These are phyloP conservation scores for Exophiala viscosa DNA, from an alignment of 2,329 filamentous ascomycete genomes.

Conservation along the genomic window DNA sequence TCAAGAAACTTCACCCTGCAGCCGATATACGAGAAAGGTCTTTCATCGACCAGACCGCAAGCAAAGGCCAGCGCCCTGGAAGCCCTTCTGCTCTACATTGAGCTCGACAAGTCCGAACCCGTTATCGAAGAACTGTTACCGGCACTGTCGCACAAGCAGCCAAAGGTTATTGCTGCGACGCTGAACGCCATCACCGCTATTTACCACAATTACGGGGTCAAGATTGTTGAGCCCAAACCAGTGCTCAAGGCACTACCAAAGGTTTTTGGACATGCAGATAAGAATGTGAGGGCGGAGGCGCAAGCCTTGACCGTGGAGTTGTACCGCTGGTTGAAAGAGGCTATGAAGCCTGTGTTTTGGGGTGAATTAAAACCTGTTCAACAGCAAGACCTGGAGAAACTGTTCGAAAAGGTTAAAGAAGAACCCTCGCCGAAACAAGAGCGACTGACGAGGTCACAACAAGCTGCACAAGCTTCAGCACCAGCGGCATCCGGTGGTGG, in stretches of 20 bases:
- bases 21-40: constrained; percentile 84
- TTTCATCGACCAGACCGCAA: constrained; percentile 79
- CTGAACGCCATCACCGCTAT: constrained; percentile 75
- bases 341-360: constrained; percentile 99
- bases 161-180: constrained; percentile 77
- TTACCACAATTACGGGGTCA: constrained; percentile 92
- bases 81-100: constrained; percentile 80
- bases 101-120: constrained; percentile 79
- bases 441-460: constrained; percentile 79
- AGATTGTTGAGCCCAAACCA: constrained; percentile 87
- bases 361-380: constrained; percentile 91
- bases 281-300: constrained; percentile 92
- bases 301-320: constrained; percentile 89
- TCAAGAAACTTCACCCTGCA: constrained; percentile 72
- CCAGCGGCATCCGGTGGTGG: constrained; percentile 58
- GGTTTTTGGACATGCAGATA: constrained; percentile 92
- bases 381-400: constrained; percentile 85
- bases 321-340: constrained; percentile 94
- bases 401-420: constrained; percentile 89
- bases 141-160: constrained; percentile 78
- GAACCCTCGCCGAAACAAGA: constrained; percentile 87
- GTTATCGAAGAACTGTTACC: constrained; percentile 88
- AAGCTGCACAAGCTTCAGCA: constrained; percentile 73
- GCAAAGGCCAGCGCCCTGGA: constrained; percentile 86
- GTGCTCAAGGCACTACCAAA: constrained; percentile 85